These are phyloP conservation scores for Verticillium klebahnii DNA, from an alignment of 2,329 filamentous ascomycete species.

Conservation along the genomic window DNA sequence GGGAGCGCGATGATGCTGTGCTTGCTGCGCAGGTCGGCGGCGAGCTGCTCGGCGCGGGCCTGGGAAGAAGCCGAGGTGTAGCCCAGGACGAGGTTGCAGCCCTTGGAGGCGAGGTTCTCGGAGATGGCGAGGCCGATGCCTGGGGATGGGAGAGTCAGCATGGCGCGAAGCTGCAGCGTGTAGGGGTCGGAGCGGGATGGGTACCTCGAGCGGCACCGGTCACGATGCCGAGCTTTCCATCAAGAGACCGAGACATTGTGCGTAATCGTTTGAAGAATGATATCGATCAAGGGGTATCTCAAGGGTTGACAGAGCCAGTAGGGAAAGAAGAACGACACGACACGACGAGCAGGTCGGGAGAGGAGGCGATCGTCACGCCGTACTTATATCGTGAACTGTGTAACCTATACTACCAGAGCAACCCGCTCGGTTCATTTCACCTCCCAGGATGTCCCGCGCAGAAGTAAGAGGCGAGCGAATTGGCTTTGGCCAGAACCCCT, in stretches of 20 bases:
- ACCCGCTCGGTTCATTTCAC: background rate
- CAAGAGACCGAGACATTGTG: slow-evolving; percentile 41
- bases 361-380: background rate
- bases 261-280: background rate
- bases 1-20: slow-evolving; percentile 57
- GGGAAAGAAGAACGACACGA: background rate
- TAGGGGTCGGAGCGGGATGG: background rate
- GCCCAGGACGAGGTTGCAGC: slow-evolving; percentile 64
- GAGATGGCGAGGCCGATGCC: slow-evolving; percentile 66
- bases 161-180: background rate
- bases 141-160: slow-evolving; percentile 26
- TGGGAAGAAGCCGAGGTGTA: slow-evolving; percentile 51
- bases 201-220: slow-evolving; percentile 76
- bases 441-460: background rate
- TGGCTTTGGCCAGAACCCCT: background rate
- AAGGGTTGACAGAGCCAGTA: background rate
- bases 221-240: slow-evolving; percentile 74
- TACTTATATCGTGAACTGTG: background rate
- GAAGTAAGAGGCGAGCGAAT: background rate
- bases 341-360: background rate
- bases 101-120: slow-evolving; percentile 67
- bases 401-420: background rate
- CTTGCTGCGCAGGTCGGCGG: slow-evolving; percentile 47
- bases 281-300: background rate
- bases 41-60: slow-evolving; percentile 53